phyloP scores from a whole-genome alignment of 2,329 filamentous ascomycete species.

The Acephala macrosclerotiorum region DNA sequence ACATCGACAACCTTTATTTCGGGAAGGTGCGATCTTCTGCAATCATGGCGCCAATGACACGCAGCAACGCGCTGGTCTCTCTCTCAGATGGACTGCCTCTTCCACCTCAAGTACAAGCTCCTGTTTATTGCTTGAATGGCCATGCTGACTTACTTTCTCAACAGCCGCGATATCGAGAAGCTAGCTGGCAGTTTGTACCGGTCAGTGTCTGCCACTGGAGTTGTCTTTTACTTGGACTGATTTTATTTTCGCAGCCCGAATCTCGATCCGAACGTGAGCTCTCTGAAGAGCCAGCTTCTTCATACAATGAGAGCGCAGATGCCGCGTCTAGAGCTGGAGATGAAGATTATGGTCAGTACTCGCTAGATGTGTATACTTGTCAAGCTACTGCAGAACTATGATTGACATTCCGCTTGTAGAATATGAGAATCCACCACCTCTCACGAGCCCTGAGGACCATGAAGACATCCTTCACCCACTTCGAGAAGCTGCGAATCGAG shows the following conservation, averaged over 20 bases:
- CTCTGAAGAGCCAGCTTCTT: slow-evolving; percentile 43
- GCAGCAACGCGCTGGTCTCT: slow-evolving; percentile 34
- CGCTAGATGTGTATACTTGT: slow-evolving; percentile 6
- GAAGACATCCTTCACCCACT: slow-evolving; percentile 63
- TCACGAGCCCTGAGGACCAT: slow-evolving; percentile 48
- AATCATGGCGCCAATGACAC: slow-evolving; percentile 44
- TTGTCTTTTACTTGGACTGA: not conserved
- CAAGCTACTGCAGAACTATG: not conserved
- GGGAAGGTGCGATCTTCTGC: not conserved
- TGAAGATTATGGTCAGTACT: slow-evolving; percentile 41
- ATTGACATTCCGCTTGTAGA: slow-evolving; percentile 24
- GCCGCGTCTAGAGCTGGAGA: slow-evolving; percentile 42
- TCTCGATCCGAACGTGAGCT: slow-evolving; percentile 40
- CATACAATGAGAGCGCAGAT: slow-evolving; percentile 46
- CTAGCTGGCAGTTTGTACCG: slow-evolving; percentile 43
- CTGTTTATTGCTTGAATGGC: slow-evolving; percentile 1
- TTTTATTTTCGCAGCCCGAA: slow-evolving; percentile 30
- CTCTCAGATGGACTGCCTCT: slow-evolving; percentile 30
- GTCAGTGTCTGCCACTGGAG: slow-evolving; percentile 30
- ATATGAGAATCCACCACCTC: slow-evolving; percentile 36
- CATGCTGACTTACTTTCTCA: slow-evolving; percentile 26
- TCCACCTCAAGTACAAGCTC: slow-evolving; percentile 29
- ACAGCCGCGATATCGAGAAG: slow-evolving; percentile 40
- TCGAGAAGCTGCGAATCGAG: slow-evolving; percentile 69
- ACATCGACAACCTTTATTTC: not conserved